Conservation (phyloP, 2,329 filamentous ascomycete genomes). For the Cephalotrichum gorgonifer region DNA sequence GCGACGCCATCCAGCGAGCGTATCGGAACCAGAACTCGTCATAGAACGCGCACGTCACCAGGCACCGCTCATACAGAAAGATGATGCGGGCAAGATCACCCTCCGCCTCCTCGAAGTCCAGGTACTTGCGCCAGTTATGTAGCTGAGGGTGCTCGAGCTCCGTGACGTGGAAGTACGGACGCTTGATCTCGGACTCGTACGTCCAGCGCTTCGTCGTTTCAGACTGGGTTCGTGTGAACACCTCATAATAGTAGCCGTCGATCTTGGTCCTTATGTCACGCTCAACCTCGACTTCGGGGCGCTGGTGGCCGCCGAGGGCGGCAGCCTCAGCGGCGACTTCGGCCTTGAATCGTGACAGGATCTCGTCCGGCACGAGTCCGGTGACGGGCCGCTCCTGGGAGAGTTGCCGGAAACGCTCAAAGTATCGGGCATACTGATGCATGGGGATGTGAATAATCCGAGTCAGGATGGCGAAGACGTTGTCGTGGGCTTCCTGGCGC, state of each 20-base stretch:
- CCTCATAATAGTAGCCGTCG: conserved; percentile 69
- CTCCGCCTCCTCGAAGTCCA: conserved; percentile 88
- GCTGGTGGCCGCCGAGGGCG: conserved; percentile 39
- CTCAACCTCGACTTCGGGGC: conserved; percentile 70
- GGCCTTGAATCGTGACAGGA: conserved; percentile 55
- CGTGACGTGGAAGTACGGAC: conserved; percentile 93
- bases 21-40: conserved; percentile 99
- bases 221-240: conserved; percentile 70
- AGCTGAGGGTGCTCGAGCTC: conserved; percentile 81
- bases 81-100: conserved; percentile 64
- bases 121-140: conserved; percentile 86
- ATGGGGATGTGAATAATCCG: conserved; percentile 84
- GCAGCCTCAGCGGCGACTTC: conserved; percentile 60
- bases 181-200: conserved; percentile 88
- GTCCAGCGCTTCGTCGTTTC: conserved; percentile 92
- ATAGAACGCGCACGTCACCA: conserved; percentile 88
- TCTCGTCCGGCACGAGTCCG: conserved; percentile 62
- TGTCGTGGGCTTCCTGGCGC: conserved; percentile 72
- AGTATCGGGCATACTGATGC: conserved; percentile 93
- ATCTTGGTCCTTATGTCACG: conserved; percentile 71
- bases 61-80: conserved; percentile 86
- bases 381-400: conserved; percentile 61
- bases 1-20: conserved; percentile 81
- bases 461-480: conserved; percentile 72
- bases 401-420: conserved; percentile 75